These are phyloP conservation scores for Cladosporium sp. DNA, from an alignment of 2,329 filamentous ascomycete species.

Conservation along the genomic window DNA sequence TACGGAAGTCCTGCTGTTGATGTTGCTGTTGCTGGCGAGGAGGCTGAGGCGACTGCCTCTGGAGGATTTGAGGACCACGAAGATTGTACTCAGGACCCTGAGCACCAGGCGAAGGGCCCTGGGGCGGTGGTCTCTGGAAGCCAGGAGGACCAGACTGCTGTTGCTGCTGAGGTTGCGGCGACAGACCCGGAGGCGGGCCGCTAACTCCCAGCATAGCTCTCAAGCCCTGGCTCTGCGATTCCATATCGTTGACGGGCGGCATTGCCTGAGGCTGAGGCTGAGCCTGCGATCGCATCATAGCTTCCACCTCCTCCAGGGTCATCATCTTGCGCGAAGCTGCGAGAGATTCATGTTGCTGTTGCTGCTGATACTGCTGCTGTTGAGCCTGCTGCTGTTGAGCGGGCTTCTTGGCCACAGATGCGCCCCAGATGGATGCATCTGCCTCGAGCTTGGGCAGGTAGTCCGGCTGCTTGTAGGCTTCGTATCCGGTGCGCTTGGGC, in stretches of 20 bases:
- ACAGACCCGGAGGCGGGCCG: slow-evolving; percentile 23
- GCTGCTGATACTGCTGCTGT: slow-evolving; percentile 21
- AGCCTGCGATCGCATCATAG: slow-evolving; percentile 76
- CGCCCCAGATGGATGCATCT: slow-evolving; percentile 90
- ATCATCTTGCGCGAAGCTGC: slow-evolving; percentile 71
- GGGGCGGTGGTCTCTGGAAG: slow-evolving; percentile 49
- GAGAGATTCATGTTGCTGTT: slow-evolving; percentile 22
- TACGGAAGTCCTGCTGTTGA: slow-evolving; percentile 29
- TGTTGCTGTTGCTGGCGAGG: slow-evolving; percentile 25
- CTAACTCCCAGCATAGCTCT: slow-evolving; percentile 37
- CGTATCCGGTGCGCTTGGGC: slow-evolving; percentile 79
- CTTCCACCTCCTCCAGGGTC: slow-evolving; percentile 96
- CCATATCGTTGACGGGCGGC: slow-evolving; percentile 27
- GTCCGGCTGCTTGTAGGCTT: slow-evolving; percentile 82
- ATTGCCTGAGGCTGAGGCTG: slow-evolving; percentile 46
- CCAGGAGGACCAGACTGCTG: slow-evolving; percentile 45
- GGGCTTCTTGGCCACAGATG: slow-evolving; percentile 60
- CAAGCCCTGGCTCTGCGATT: slow-evolving; percentile 35
- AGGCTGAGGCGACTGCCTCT: slow-evolving; percentile 33
- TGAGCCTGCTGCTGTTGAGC: slow-evolving; percentile 33
- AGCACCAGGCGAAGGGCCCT: slow-evolving; percentile 29
- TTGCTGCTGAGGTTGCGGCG: slow-evolving; percentile 33
- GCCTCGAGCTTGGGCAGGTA: slow-evolving; percentile 89
- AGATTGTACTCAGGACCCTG: slow-evolving; percentile 44
- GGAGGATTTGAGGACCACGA: slow-evolving; percentile 42